Conservation (phyloP, 768 basidiomycete species). For the Lentinula edodes region DNA sequence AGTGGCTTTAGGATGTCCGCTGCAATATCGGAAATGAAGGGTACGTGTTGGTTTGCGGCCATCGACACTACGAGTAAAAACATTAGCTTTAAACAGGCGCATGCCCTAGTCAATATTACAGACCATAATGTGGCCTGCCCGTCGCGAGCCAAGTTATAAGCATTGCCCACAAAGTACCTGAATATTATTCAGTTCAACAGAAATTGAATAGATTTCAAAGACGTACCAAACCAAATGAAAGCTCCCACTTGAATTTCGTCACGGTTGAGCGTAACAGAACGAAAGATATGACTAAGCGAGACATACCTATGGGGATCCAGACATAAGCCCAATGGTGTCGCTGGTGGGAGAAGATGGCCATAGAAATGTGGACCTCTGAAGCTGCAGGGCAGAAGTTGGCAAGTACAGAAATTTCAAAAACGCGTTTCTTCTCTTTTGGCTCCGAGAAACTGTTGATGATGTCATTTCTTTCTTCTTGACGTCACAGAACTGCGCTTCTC, state of each 20-base stretch:
- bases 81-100: not conserved
- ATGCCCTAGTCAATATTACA: not conserved
- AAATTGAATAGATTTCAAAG: not conserved
- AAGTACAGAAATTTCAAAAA: too few relatives aligned
- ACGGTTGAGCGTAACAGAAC: not conserved
- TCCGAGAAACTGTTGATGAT: not conserved
- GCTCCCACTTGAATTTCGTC: constrained; percentile 27
- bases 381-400: too few relatives aligned
- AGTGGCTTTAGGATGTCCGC: constrained; percentile 70
- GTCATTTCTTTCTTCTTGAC: not conserved
- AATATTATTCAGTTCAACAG: not conserved
- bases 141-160: constrained; percentile 65
- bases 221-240: constrained; percentile 62
- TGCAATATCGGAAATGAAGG: constrained; percentile 79
- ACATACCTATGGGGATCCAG: constrained; percentile 46
- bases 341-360: constrained; percentile 18
- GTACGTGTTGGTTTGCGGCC: constrained; percentile 39
- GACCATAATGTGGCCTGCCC: constrained; percentile 51
- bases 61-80: constrained; percentile 38
- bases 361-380: too few relatives aligned
- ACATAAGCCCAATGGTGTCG: constrained; percentile 54
- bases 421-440: not conserved
- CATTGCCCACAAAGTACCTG: constrained; percentile 61
- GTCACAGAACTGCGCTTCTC: not conserved
- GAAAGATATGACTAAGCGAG: not conserved